A percentile compares a stretch with the other conserved stretches of the same genome.
Evolutionary conservation across 441 rosid genomes (phyloP).

Genomic region (Populus tomentosa): DNA sequence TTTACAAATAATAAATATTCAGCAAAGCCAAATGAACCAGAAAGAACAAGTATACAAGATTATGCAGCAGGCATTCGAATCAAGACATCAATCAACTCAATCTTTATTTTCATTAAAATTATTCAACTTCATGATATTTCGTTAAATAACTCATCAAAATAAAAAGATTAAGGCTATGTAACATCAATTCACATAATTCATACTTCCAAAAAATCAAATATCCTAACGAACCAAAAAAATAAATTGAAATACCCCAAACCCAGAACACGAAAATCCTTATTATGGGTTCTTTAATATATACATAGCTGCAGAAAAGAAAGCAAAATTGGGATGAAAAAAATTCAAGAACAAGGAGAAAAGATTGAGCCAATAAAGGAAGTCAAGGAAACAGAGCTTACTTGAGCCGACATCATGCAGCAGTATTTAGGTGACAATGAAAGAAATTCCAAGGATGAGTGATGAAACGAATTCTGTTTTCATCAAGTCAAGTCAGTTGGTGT

Average conservation of each 20-base stretch:
- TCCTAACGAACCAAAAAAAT: not conserved
- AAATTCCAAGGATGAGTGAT: not conserved
- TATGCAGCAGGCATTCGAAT: not conserved
- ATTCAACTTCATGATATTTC: not conserved
- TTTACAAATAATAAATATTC: not conserved
- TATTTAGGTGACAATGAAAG: not conserved
- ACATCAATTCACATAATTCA: not conserved
- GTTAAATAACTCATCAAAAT: not conserved
- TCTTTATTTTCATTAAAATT: not conserved
- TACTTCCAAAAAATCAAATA: not conserved
- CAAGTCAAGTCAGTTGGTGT: not conserved
- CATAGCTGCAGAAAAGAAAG: not conserved
- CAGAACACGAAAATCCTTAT: not conserved
- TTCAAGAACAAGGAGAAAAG: not conserved
- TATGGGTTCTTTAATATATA: not conserved
- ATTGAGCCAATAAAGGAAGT: not conserved
- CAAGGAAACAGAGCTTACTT: not conserved
- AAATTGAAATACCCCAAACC: not conserved
- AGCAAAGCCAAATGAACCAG: not conserved
- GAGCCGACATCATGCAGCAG: not conserved
- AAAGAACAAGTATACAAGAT: not conserved
- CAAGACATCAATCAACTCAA: not conserved
- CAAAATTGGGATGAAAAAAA: not conserved
- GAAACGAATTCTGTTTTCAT: not conserved
- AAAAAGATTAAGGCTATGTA: too few species aligned